Base-by-base conservation (phyloP, 495 filamentous ascomycete species). In the Xylaria castorea region DNA sequence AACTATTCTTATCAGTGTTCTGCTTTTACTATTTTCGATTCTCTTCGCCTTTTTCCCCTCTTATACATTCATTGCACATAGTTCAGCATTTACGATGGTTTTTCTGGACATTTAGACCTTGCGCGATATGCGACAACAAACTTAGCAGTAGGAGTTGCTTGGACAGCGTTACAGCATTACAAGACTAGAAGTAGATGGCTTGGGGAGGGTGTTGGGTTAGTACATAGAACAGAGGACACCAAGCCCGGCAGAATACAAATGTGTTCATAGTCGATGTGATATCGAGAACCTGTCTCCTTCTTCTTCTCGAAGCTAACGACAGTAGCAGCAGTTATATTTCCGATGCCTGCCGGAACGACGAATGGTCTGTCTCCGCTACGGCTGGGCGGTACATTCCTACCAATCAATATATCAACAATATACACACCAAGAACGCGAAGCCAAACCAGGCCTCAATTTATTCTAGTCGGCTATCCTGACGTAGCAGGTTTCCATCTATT, bases 141-240 rank as follows among this genome's bases (percentile, higher is more conserved):
- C 32, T 68, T 57, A n/a, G 66, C 50, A 68, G 66, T 55, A 44
- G 50, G 66, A 68, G 50, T 68, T 68, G 30, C 32, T 57, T 57
- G 50, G 50, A 57, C 66, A 68, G 66, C 46, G 36, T 55, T 68
- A 34, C 50, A 30, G 66, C 66, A 68, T 68, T 12, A 68, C 66
- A 68, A 68, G 50, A 57, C 20, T 68, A 51, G 44, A 50, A 57
- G 48, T 68, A 68, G 66, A 68, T 50, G 66, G 66, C 50, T 55
- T 32, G 12, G 66, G 32, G n/a, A 12, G 32, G 46, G 9, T 30
- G 46, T 67, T 57, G 48, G 30, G 18, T 42, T 30, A 12, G 27
- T 68, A 57, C 11, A 68, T 68, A 68, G 66, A 68, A 32, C 32
- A 38, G 48, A 22, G 50, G 66, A 40, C 16, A 57, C 50, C 44